phyloP scores from a whole-genome alignment of 106 monocot genomes.

The Chionographis japonica region DNA sequence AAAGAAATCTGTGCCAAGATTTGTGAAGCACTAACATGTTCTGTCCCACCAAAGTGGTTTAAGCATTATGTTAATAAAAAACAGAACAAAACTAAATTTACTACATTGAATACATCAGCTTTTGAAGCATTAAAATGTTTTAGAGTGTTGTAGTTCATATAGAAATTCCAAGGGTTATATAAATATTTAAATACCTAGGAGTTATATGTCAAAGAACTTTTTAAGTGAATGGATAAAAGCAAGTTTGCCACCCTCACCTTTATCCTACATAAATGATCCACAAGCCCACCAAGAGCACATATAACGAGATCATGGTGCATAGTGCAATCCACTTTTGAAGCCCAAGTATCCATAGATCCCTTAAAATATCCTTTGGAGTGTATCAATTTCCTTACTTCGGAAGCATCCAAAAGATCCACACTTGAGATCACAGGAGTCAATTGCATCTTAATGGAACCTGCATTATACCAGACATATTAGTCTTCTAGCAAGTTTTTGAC shows the following conservation, averaged over 20 bases:
- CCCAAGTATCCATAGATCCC: constrained; percentile 50
- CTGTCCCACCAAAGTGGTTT: no score
- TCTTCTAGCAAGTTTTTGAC: background rate
- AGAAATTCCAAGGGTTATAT: no score
- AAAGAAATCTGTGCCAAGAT: no score
- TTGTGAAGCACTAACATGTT: no score
- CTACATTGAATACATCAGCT: no score
- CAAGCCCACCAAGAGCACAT: constrained; percentile 66
- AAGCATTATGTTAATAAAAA: no score
- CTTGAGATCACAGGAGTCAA: constrained; percentile 46
- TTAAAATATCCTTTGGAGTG: constrained; percentile 62
- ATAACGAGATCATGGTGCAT: constrained; percentile 42
- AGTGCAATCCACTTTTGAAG: constrained; percentile 32
- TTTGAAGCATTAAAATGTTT: no score
- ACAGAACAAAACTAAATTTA: no score
- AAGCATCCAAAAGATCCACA: constrained; percentile 43
- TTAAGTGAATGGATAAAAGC: background rate
- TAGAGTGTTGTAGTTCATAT: no score
- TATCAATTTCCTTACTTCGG: constrained; percentile 53
- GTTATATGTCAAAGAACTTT: background rate
- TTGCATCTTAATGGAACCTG: constrained; percentile 62
- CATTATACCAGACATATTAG: constrained; percentile 8
- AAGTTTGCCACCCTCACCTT: constrained; percentile 37
- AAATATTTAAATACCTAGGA: no score
- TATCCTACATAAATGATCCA: constrained; percentile 59